These are phyloP conservation scores for Uromyces viciae-fabae DNA, from an alignment of 1,284 basidiomycete species.

Conservation along the genomic window DNA sequence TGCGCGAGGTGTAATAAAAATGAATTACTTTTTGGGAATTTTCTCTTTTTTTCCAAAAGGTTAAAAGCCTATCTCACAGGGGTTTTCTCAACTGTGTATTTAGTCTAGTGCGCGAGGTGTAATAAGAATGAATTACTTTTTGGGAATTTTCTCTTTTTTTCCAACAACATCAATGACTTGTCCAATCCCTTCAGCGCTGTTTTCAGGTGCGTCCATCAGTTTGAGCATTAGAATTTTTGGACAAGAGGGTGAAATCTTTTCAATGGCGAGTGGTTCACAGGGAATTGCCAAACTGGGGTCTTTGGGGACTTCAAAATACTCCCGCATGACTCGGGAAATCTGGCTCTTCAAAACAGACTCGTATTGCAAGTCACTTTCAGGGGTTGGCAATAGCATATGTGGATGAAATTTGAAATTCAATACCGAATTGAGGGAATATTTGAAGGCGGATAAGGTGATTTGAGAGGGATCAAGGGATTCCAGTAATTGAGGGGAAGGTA, in stretches of 20 bases:
- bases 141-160: too few species aligned
- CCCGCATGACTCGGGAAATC: background rate
- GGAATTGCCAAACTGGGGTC: background rate
- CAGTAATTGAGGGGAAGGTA: background rate
- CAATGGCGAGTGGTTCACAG: background rate
- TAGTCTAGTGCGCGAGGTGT: too few species aligned
- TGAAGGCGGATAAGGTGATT: background rate
- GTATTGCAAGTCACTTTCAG: background rate
- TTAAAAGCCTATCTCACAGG: too few species aligned
- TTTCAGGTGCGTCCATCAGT: constrained; percentile 13
- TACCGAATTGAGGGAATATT: background rate
- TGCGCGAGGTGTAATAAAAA: too few species aligned
- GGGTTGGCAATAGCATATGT: background rate
- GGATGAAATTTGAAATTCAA: background rate
- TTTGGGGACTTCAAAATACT: background rate
- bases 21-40: too few species aligned
- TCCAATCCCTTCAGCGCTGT: constrained; percentile 5
- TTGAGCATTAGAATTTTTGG: constrained; percentile 26
- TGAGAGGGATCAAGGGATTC: background rate
- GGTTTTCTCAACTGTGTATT: too few species aligned
- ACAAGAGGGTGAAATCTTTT: background rate
- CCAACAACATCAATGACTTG: constrained; percentile 11
- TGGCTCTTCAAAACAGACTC: background rate
- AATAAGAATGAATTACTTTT: too few species aligned
- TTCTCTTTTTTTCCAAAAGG: too few species aligned